Evolutionary conservation across 2,329 filamentous ascomycete species (phyloP), one percentile per base, ranked within the genome.

Genomic region (Trichothecium roseum): DNA sequence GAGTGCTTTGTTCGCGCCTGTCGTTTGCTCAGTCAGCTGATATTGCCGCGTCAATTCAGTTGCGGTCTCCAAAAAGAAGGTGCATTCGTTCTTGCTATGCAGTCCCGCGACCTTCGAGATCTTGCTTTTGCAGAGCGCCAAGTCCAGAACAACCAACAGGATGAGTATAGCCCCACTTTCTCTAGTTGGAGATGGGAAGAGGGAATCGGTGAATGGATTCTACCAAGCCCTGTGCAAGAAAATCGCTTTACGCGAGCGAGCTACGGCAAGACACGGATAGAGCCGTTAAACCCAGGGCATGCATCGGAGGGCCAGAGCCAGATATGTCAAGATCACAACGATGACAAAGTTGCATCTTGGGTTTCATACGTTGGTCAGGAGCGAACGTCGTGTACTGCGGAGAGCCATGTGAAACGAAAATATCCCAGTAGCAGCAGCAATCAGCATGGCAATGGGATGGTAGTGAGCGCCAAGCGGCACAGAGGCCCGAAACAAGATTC

Each of bases 101-200:
- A 63, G 36, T 74, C 68, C 12, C 66, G 64, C 36, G 65, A 72
- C 42, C 52, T 74, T 6, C 56, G 64, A 18, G 70, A 75, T 42
- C 59, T 74, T 28, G 64, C 63, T 8, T 72, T 69, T 44, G 71
- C 69, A 3, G 72, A 75, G 43, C 20, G 30, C 12, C 35, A 37
- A 16, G 13, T 32, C 7, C 20, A 6, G 20, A 10, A 24, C 6
- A 32, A 13, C 17, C 29, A 8, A 27, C n/a, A 15, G 28, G 17
- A 24, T 30, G 20, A 13, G 28, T 39, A 6, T 20, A 46, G 39
- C 17, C 46, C 40, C 8, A 45, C 55, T 5, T 60, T 59, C 34
- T 51, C 54, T 3, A 57, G 57, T 6, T 62, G 57, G 51, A 45
- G 46, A 28, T 63, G 59, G 59, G 59, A 63, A 33, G 57, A 60